Evolutionary conservation across 2,329 filamentous ascomycete species (phyloP), one percentile per base, ranked within the genome.

Genomic region (Hypoxylon sp.): DNA sequence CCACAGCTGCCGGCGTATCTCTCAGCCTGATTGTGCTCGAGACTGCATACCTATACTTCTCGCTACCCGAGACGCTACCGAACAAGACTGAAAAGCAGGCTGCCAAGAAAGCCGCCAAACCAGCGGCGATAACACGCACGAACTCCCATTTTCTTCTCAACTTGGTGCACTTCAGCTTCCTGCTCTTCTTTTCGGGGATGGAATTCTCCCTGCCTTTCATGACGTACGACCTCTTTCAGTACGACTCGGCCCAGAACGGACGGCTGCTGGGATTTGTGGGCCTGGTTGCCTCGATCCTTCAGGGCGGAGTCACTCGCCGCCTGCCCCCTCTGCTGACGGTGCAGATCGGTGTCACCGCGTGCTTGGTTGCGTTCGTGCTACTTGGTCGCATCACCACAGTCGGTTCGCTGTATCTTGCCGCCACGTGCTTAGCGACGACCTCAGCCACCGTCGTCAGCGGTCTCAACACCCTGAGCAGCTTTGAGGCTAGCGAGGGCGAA

Each of bases 131-230:
- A 22, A 79, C 81, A 71, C 84, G 91, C 61, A 97, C 93, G 2
- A 98, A 98, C 79, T 93, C 91, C 2, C 93, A 96, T 71, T 80
- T 87, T 28, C 77, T 97, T 11, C 88, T 99, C 48, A 97, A 97
- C 76, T 80, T 90, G 1, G 89, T 93, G 0, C 96, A 99, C 79
- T 91, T 98, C 74, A 81, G 90, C 48, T 99, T 99, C 79, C 89
- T 99, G 64, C 88, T 99, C 11, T 97, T 97, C 80, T 99, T 99
- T 80, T 97, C 93, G 1, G 96, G 96, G 65, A 95, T 99, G 91
- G 96, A 99, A 77, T 98, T 97, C 78, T 97, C 93, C 0, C 86
- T 99, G 2, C 94, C 96, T 0, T 99, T 99, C 78, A 94, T 99
- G 88, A 98, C 95, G 0, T 97, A 96, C 73, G 95, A 97, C 55